Evolutionary conservation across 352 stramenopile species (phyloP).

Genomic region (Globisporangium carolinianum): DNA sequence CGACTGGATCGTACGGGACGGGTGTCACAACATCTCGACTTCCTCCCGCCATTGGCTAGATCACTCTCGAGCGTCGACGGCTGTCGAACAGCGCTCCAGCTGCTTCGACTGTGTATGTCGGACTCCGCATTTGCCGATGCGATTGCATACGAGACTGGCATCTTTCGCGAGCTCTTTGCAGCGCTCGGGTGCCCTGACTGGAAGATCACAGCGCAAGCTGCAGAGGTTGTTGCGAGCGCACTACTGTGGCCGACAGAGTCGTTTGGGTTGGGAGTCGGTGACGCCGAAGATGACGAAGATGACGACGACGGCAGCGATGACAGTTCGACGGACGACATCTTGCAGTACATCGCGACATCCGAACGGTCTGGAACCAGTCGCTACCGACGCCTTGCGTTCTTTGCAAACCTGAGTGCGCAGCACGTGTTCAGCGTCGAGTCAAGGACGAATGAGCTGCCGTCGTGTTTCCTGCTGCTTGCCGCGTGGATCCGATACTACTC

Average conservation of each 20-base stretch:
- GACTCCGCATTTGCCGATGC: constrained; percentile 3
- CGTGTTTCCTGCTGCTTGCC: constrained; percentile 19
- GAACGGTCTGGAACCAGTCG: background rate
- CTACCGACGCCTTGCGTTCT: constrained; percentile 12
- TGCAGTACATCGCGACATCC: background rate
- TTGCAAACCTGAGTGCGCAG: constrained; percentile 9
- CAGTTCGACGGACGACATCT: background rate
- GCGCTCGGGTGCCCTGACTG: constrained; percentile 12
- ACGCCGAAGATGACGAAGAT: background rate
- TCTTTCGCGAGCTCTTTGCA: constrained; percentile 15
- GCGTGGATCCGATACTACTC: constrained; percentile 27
- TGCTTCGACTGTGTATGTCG: constrained; percentile 4
- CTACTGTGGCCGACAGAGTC: background rate
- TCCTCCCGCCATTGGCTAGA: background rate
- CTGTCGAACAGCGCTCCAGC: background rate
- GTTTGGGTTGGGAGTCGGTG: background rate
- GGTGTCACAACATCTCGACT: background rate
- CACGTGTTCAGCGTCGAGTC: constrained; percentile 3
- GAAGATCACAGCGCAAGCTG: constrained; percentile 1
- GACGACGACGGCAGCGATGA: background rate
- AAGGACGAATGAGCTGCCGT: constrained; percentile 8
- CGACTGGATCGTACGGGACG: background rate
- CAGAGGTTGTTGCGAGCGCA: background rate
- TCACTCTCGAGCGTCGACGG: background rate
- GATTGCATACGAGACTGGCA: constrained; percentile 9